phyloP scores from a whole-genome alignment of 2,329 filamentous ascomycete genomes.

The Paramyrothecium roridum region DNA sequence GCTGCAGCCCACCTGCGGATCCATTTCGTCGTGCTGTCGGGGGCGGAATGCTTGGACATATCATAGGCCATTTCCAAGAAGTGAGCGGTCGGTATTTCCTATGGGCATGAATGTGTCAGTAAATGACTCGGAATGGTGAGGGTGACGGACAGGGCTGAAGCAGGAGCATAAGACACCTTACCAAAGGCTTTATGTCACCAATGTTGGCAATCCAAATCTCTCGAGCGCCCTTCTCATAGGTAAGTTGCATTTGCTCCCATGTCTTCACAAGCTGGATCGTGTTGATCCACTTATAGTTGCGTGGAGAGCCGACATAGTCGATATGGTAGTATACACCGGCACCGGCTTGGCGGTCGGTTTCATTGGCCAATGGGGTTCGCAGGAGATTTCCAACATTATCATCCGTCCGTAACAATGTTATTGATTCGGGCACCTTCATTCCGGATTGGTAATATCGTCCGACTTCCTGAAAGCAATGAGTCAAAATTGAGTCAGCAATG shows the following conservation, averaged over 20 bases:
- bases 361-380: constrained; percentile 56
- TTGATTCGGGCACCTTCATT: constrained; percentile 52
- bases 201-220: constrained; percentile 67
- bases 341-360: constrained; percentile 57
- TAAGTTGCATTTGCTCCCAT: constrained; percentile 57
- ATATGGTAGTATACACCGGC: constrained; percentile 65
- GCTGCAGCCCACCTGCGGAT: constrained; percentile 41
- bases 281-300: constrained; percentile 60
- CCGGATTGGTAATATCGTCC: neutral
- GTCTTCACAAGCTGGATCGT: constrained; percentile 61
- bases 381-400: constrained; percentile 68
- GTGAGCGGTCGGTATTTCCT: constrained; percentile 38
- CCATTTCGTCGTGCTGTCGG: constrained; percentile 41
- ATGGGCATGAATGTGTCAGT: too few species aligned
- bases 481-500: too few species aligned
- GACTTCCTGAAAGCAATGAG: neutral
- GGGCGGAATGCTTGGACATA: constrained; percentile 25
- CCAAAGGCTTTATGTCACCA: constrained; percentile 61
- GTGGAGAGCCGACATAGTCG: constrained; percentile 47
- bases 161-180: too few species aligned
- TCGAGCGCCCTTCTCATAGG: constrained; percentile 55
- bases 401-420: constrained; percentile 67
- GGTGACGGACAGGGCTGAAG: neutral
- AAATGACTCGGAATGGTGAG: too few species aligned
- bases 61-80: constrained; percentile 55